phyloP scores from a whole-genome alignment of 495 filamentous ascomycete genomes.

The Penicillium subrubescens region DNA sequence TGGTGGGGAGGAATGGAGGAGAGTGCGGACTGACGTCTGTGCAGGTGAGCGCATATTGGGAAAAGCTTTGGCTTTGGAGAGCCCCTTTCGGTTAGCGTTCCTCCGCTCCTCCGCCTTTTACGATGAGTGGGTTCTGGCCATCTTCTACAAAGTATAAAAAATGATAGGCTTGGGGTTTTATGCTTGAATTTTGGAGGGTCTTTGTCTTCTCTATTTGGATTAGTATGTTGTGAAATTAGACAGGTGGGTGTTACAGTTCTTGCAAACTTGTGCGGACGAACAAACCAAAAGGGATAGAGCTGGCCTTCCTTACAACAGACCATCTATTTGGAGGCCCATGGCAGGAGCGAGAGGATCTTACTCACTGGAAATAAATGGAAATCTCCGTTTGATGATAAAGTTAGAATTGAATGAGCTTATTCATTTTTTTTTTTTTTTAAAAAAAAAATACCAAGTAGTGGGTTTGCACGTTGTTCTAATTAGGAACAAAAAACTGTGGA shows the following conservation, averaged over 20 bases:
- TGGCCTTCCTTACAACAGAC: too few relatives aligned
- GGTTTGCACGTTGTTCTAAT: background rate
- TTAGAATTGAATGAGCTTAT: background rate
- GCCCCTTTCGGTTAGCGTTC: constrained; percentile 14
- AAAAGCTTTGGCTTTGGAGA: constrained; percentile 16
- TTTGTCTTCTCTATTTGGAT: background rate
- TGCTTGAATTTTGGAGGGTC: background rate
- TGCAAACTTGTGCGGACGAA: background rate
- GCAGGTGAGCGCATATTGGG: constrained; percentile 10
- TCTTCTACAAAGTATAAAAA: background rate
- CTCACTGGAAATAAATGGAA: background rate
- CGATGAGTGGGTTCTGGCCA: background rate
- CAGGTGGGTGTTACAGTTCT: background rate
- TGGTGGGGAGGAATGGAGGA: constrained; percentile 4
- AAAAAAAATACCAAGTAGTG: background rate
- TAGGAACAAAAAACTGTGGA: constrained; percentile 8
- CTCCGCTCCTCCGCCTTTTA: constrained; percentile 10
- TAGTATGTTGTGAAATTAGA: background rate
- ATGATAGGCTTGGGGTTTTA: background rate
- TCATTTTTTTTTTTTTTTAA: background rate
- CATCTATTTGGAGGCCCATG: background rate
- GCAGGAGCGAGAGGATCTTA: background rate
- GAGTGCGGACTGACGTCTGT: constrained; percentile 5
- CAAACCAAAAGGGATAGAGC: background rate
- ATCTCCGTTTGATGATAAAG: background rate